Evolutionary conservation across 2,329 filamentous ascomycete genomes (phyloP).

Genomic region (Aspergillus sojae): DNA sequence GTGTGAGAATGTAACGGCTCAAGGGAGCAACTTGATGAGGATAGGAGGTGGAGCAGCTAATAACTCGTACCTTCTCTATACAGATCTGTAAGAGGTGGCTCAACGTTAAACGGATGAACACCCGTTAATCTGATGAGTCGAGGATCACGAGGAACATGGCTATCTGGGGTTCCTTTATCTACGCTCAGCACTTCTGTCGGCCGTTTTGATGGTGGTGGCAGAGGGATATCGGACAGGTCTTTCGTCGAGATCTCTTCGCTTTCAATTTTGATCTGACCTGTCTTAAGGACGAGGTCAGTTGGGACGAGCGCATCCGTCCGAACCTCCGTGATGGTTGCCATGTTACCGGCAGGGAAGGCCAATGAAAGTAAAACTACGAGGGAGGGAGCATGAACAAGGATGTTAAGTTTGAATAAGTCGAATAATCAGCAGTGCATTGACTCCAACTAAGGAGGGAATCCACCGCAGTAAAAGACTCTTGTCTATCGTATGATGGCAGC

Average conservation of each 20-base stretch:
- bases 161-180: constrained; percentile 81
- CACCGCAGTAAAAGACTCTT: background rate
- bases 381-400: background rate
- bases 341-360: constrained; percentile 12
- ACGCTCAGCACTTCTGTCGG: constrained; percentile 68
- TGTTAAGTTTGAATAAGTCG: background rate
- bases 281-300: constrained; percentile 23
- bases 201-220: constrained; percentile 66
- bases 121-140: constrained; percentile 85
- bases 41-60: background rate
- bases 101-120: constrained; percentile 87
- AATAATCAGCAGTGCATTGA: background rate
- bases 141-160: constrained; percentile 76
- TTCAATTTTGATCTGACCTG: constrained; percentile 28
- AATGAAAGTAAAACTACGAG: background rate
- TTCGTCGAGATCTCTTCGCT: constrained; percentile 27
- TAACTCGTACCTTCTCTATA: constrained; percentile 62
- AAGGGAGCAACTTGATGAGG: background rate
- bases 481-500: background rate
- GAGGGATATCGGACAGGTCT: constrained; percentile 54
- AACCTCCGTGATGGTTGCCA: constrained; percentile 31
- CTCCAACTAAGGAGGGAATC: background rate
- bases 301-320: constrained; percentile 20
- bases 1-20: constrained; percentile 1
- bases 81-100: constrained; percentile 76